These are phyloP conservation scores for Puccinia polysora DNA, from an alignment of 1,284 basidiomycete species.

Conservation along the genomic window DNA sequence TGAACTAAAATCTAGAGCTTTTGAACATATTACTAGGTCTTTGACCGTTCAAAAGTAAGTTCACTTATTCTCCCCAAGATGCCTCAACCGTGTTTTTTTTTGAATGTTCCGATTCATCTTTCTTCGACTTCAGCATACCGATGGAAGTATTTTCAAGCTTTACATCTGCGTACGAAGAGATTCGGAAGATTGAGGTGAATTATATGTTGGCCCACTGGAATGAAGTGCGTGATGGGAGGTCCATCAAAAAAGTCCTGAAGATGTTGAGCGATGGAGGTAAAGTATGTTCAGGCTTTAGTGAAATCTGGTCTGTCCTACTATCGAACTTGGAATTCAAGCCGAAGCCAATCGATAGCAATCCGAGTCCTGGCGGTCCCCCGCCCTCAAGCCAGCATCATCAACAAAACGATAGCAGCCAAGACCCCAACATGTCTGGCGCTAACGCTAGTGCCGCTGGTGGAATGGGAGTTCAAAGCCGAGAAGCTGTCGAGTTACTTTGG, in stretches of 20 bases:
- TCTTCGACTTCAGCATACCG: conserved; percentile 43
- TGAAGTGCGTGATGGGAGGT: conserved; percentile 26
- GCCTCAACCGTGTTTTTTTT: not conserved
- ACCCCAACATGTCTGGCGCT: not conserved
- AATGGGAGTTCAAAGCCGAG: not conserved
- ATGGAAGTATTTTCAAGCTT: conserved; percentile 49
- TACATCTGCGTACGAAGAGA: conserved; percentile 47
- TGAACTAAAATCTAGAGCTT: conserved; percentile 50
- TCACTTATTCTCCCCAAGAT: not conserved
- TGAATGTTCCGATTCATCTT: too few species aligned
- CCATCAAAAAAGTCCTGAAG: conserved; percentile 29
- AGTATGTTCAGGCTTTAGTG: conserved; percentile 26
- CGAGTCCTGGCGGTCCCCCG: not conserved
- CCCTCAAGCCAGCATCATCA: conserved; percentile 5
- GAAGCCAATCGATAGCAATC: conserved; percentile 3
- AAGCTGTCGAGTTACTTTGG: conserved; percentile 10
- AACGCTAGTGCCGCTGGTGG: not conserved
- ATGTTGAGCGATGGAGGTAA: conserved; percentile 25
- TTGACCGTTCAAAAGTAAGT: conserved; percentile 48
- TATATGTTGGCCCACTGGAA: conserved; percentile 47
- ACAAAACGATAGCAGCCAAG: conserved; percentile 10
- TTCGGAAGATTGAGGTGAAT: conserved; percentile 46
- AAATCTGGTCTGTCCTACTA: conserved; percentile 33
- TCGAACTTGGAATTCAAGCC: conserved; percentile 21
- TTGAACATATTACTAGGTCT: conserved; percentile 48